A percentile compares a stretch with the other conserved stretches of the same genome.
Evolutionary conservation across 169 alveolate species (phyloP).

Genomic region (Eimeria sp.): DNA sequence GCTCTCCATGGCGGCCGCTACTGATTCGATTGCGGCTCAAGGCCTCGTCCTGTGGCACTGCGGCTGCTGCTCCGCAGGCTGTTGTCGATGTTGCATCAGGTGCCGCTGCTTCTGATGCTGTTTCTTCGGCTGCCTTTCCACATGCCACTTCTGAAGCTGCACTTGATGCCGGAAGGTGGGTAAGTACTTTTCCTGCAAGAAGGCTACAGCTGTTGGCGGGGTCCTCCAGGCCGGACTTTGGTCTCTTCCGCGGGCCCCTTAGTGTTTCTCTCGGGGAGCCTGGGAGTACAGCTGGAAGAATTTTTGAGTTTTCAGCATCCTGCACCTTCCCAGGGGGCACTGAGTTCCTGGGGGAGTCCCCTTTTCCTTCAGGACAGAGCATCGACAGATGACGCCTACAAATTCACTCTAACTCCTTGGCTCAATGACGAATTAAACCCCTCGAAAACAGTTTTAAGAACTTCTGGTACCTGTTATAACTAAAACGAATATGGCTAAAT

Average conservation of each 20-base stretch:
- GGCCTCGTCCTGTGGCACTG: background rate
- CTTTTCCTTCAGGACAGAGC: constrained; percentile 2
- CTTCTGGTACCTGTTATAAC: background rate
- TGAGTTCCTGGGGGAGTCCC: background rate
- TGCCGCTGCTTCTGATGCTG: constrained; percentile 3
- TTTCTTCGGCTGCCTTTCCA: background rate
- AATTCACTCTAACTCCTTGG: background rate
- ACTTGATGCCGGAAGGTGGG: background rate
- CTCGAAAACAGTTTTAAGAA: background rate
- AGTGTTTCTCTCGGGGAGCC: background rate
- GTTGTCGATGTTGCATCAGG: background rate
- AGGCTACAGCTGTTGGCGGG: background rate
- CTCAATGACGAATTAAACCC: background rate
- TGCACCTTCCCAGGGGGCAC: background rate
- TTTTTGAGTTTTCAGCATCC: background rate
- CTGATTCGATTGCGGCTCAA: constrained; percentile 40
- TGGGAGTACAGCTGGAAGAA: background rate
- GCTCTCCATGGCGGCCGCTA: constrained; percentile 53
- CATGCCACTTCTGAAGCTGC: background rate
- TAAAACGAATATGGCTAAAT: background rate
- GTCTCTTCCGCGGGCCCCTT: constrained; percentile 11
- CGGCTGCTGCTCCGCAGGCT: background rate
- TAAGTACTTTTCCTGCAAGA: background rate
- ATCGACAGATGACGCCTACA: background rate
- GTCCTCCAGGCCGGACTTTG: background rate